phyloP scores from a whole-genome alignment of 2,329 filamentous ascomycete genomes.

The Bipolaris gigantea region DNA sequence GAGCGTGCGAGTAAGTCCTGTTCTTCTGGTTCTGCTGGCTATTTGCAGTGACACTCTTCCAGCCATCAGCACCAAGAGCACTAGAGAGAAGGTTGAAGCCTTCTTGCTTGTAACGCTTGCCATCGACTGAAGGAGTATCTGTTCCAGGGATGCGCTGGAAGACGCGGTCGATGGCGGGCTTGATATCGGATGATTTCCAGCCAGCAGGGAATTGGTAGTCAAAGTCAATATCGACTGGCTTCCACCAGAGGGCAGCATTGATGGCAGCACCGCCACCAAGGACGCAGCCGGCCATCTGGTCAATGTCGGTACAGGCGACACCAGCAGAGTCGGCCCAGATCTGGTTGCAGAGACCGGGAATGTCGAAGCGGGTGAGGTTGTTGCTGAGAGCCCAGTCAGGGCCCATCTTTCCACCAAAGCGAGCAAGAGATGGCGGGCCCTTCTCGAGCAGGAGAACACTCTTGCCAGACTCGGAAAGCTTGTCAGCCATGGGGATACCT shows the following conservation, averaged over 20 bases:
- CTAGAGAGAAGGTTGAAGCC: constrained; percentile 65
- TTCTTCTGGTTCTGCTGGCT: constrained; percentile 64
- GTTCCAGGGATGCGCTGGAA: constrained; percentile 74
- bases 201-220: constrained; percentile 72
- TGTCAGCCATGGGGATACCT: constrained; percentile 62
- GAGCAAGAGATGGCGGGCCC: constrained; percentile 60
- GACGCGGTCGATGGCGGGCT: constrained; percentile 60
- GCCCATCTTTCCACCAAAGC: constrained; percentile 64
- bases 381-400: constrained; percentile 64
- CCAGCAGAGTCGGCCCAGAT: constrained; percentile 67
- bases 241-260: constrained; percentile 71
- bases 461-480: constrained; percentile 65
- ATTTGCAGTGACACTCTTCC: constrained; percentile 65
- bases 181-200: constrained; percentile 69
- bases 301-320: constrained; percentile 69
- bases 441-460: constrained; percentile 62
- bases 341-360: constrained; percentile 71
- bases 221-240: constrained; percentile 66
- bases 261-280: constrained; percentile 68
- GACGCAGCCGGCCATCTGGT: constrained; percentile 72
- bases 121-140: constrained; percentile 66
- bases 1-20: constrained; percentile 63
- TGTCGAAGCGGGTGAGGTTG: constrained; percentile 69
- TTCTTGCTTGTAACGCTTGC: constrained; percentile 66
- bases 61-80: constrained; percentile 63